These are phyloP conservation scores for Talaromyces sp. DNA, from an alignment of 2,329 filamentous ascomycete species.

Conservation along the genomic window DNA sequence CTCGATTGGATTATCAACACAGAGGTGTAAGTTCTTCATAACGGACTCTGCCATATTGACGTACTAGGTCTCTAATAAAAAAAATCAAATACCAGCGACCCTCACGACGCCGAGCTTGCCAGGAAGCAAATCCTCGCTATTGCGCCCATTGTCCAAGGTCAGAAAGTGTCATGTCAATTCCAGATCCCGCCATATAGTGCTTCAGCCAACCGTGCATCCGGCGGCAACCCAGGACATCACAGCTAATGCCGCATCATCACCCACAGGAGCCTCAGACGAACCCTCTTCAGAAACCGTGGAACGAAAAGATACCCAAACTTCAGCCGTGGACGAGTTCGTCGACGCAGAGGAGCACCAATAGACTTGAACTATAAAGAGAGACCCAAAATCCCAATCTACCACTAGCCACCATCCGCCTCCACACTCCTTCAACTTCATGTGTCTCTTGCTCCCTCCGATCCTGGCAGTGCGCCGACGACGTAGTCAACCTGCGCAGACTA, in stretches of 20 bases:
- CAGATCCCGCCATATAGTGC: constrained; percentile 56
- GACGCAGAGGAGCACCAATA: constrained; percentile 41
- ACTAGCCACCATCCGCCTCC: background rate
- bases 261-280: constrained; percentile 10
- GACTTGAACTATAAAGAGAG: background rate
- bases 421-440: background rate
- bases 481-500: constrained; percentile 29
- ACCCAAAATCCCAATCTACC: background rate
- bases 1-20: constrained; percentile 95
- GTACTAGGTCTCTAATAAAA: constrained; percentile 6
- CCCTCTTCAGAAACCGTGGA: constrained; percentile 25
- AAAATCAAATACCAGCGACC: constrained; percentile 53
- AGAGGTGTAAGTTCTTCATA: constrained; percentile 65
- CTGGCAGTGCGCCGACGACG: constrained; percentile 16
- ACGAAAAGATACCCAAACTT: constrained; percentile 43
- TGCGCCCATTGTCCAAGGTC: constrained; percentile 79
- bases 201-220: constrained; percentile 7
- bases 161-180: constrained; percentile 61
- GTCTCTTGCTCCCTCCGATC: background rate
- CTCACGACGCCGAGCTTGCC: constrained; percentile 67
- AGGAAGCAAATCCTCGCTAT: constrained; percentile 83
- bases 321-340: constrained; percentile 47
- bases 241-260: constrained; percentile 22
- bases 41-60: background rate
- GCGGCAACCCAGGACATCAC: constrained; percentile 11